Evolutionary conservation across 331 rosid species (phyloP), one percentile per base, ranked within the genome.

Genomic region (Acacia concinna): DNA sequence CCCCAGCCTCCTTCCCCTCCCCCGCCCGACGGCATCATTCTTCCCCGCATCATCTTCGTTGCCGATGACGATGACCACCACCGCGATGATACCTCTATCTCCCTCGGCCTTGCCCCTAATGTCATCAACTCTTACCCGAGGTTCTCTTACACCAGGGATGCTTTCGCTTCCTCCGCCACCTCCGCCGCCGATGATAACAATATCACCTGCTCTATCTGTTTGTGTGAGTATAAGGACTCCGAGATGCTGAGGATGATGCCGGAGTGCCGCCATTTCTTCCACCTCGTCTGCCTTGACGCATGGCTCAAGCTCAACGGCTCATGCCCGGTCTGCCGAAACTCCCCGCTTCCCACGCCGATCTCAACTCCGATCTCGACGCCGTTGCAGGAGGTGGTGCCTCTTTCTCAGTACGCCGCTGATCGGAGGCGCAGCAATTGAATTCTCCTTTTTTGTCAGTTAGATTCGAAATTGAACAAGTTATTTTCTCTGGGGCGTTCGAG

Each of bases 241-340:
- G 99, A 95, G 90, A 90, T 93, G 99, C 62, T 95, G 18, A 75
- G 99, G 87, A 93, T 95, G 99, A 95, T 95, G 99, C 99, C 97
- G 0, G 97, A 95, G 75, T 95, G 99, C 37, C 77, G 96, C n/a
- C 99, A 95, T 77, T 89, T 47, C 57, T 95, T 95, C 34, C 99
- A 95, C 82, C 83, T 95, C 7, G 76, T 77, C 12, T 95, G 99
- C 35, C 81, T 95, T 49, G 99, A 95, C 73, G 88, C 99, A 0
- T 95, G 99, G 99, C 75, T 95, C 65, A 91, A 86, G 84, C 97
- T 95, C 41, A 95, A 91, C 8, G 96, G 99, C 6, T 93, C 98
- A 2, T 95, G 99, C 43, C 99, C 99, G 0, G 96, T 95, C 54
- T 95, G 98, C 62, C 91, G 98, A 23, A 95, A 93, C 88, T 95